Evolutionary conservation across 192 early-diverging fungal genomes (phyloP).

Genomic region (Chytriomyces sp.): DNA sequence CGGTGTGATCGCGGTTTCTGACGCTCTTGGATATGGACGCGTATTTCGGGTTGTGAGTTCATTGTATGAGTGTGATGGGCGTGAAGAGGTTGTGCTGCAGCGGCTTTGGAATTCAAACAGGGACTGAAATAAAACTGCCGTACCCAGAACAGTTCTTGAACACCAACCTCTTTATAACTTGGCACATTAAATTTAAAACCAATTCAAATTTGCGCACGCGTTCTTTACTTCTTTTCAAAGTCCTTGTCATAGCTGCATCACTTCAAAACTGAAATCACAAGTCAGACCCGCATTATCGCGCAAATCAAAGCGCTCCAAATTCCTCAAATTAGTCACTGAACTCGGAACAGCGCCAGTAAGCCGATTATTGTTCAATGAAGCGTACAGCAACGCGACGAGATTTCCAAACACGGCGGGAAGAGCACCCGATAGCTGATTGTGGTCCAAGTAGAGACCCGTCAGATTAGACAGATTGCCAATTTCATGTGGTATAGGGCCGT

Average conservation of each 20-base stretch:
- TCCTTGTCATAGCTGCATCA: neutral
- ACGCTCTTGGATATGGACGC: slow-evolving; percentile 5
- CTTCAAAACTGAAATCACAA: neutral
- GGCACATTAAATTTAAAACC: neutral
- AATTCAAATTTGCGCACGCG: too few relatives aligned
- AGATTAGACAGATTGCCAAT: neutral
- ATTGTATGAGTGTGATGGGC: slow-evolving; percentile 25
- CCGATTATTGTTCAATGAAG: neutral
- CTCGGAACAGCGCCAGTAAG: neutral
- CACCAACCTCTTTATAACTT: neutral
- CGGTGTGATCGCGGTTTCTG: slow-evolving; percentile 3
- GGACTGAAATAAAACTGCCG: too few relatives aligned
- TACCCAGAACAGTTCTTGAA: too few relatives aligned
- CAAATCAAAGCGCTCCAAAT: neutral
- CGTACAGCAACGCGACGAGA: neutral
- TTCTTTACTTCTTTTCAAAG: neutral
- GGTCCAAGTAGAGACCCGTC: neutral
- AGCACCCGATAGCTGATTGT: neutral
- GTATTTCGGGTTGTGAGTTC: slow-evolving; percentile 11
- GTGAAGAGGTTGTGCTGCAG: slow-evolving; percentile 13
- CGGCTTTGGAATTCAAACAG: slow-evolving; percentile 6
- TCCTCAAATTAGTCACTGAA: neutral
- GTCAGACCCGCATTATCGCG: neutral
- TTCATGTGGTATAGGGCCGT: neutral
- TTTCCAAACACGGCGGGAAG: neutral